Conservation (phyloP, 352 stramenopile species). For the Sclerospora graminicola region DNA sequence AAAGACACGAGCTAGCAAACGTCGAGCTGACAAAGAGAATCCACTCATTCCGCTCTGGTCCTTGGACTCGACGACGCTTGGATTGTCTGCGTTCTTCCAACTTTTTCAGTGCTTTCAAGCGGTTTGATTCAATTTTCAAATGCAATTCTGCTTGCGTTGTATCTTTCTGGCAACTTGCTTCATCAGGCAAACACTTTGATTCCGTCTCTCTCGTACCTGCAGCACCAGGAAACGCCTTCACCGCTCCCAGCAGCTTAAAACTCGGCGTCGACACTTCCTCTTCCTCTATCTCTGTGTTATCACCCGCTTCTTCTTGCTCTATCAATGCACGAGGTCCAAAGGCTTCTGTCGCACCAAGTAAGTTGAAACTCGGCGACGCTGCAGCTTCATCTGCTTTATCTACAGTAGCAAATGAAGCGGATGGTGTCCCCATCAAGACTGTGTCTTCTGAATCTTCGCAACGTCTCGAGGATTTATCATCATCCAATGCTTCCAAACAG, state of each 20-base stretch:
- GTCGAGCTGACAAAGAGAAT: constrained; percentile 21
- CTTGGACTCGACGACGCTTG: constrained; percentile 11
- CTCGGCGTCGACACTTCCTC: constrained; percentile 7
- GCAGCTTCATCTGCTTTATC: constrained; percentile 11
- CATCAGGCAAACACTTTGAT: not conserved
- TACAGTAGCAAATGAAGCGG: constrained; percentile 1
- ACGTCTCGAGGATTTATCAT: not conserved
- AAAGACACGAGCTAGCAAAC: constrained; percentile 21
- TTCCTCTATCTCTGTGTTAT: not conserved
- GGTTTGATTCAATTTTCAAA: constrained; percentile 63
- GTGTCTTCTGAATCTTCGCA: too few species aligned
- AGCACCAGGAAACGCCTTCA: not conserved
- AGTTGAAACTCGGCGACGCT: constrained; percentile 19
- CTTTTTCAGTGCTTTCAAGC: constrained; percentile 44
- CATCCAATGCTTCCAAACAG: constrained; percentile 42
- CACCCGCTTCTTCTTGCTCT: constrained; percentile 2
- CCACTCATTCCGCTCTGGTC: constrained; percentile 6
- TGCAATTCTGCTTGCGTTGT: constrained; percentile 12
- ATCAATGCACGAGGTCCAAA: not conserved
- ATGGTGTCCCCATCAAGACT: not conserved
- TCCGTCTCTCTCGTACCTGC: not conserved
- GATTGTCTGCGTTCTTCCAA: constrained; percentile 30
- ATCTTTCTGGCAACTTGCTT: not conserved
- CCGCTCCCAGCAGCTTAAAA: constrained; percentile 13
- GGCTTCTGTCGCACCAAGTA: constrained; percentile 7